A percentile compares a stretch with the other conserved stretches of the same genome.
Conservation (phyloP, 1,139 yeast genomes). For the Blastobotrys arbuscula region DNA sequence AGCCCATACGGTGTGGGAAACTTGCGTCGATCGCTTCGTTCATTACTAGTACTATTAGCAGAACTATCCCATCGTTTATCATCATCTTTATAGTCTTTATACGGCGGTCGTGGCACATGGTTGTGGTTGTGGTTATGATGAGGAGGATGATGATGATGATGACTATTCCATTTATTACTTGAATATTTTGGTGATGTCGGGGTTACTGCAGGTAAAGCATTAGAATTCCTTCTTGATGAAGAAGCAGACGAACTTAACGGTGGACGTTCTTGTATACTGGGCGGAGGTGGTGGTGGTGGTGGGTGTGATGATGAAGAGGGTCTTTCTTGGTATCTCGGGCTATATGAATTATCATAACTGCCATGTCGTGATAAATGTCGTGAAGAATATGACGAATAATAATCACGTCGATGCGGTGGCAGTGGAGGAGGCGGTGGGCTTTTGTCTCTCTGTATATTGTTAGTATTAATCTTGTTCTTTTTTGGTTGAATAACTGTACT, state of each 20-base stretch:
- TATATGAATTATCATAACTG: conserved; percentile 5
- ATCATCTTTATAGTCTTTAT: conserved; percentile 4
- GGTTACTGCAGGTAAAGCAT: conserved; percentile 1
- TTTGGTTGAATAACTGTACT: background rate
- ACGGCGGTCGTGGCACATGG: conserved; percentile 5
- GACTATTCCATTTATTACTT: background rate
- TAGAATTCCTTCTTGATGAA: conserved; percentile 5
- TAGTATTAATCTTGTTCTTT: background rate
- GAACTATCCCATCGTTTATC: background rate
- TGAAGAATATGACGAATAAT: conserved; percentile 9
- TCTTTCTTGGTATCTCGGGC: conserved; percentile 1
- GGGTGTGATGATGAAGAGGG: background rate
- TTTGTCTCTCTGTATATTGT: background rate
- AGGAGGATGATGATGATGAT: conserved; percentile 1
- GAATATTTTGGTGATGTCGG: conserved; percentile 12
- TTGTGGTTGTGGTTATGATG: background rate
- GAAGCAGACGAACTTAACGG: background rate
- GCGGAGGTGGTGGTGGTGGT: background rate
- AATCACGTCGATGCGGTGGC: conserved; percentile 8
- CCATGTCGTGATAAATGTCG: conserved; percentile 11
- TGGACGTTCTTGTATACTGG: conserved; percentile 4
- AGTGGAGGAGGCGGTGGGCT: conserved; percentile 1
- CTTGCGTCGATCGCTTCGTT: conserved; percentile 12
- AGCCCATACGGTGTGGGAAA: conserved; percentile 12
- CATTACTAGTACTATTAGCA: background rate